Evolutionary conservation across 352 stramenopile species (phyloP).

Genomic region (Hyaloperonospora arabidopsidis): DNA sequence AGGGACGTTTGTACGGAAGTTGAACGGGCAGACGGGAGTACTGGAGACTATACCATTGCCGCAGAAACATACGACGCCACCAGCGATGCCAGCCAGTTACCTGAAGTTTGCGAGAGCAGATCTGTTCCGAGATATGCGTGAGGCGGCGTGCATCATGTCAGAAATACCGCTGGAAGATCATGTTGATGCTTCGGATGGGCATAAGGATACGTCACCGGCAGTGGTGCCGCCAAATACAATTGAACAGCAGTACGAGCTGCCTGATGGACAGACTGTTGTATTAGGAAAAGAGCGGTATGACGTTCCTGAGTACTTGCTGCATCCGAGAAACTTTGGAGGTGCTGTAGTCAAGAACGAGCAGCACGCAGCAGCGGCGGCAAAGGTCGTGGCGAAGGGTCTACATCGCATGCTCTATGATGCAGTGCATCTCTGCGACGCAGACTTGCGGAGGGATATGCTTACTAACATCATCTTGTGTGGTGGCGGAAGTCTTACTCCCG

Average conservation of each 20-base stretch:
- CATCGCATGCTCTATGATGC: constrained; percentile 78
- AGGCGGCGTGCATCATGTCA: constrained; percentile 46
- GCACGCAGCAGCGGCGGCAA: constrained; percentile 34
- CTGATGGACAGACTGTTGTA: constrained; percentile 59
- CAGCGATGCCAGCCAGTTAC: constrained; percentile 57
- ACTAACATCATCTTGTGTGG: constrained; percentile 85
- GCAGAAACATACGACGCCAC: constrained; percentile 29
- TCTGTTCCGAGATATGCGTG: constrained; percentile 72
- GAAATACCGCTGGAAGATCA: constrained; percentile 35
- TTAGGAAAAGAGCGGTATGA: constrained; percentile 65
- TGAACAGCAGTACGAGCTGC: constrained; percentile 65
- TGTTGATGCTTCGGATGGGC: constrained; percentile 19
- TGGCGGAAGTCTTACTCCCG: constrained; percentile 60
- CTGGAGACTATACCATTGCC: constrained; percentile 49
- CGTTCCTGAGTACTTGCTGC: constrained; percentile 69
- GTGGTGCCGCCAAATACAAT: constrained; percentile 16
- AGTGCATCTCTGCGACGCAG: constrained; percentile 74
- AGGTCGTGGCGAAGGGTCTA: constrained; percentile 54
- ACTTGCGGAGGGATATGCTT: constrained; percentile 78
- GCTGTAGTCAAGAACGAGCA: constrained; percentile 43
- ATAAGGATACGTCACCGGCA: constrained; percentile 13
- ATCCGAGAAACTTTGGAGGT: constrained; percentile 49
- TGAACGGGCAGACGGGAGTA: constrained; percentile 44
- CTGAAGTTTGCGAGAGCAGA: constrained; percentile 63
- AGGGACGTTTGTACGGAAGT: constrained; percentile 52